These are phyloP conservation scores for Talaromyces wortmannii DNA, from an alignment of 495 filamentous ascomycete genomes.

Conservation along the genomic window DNA sequence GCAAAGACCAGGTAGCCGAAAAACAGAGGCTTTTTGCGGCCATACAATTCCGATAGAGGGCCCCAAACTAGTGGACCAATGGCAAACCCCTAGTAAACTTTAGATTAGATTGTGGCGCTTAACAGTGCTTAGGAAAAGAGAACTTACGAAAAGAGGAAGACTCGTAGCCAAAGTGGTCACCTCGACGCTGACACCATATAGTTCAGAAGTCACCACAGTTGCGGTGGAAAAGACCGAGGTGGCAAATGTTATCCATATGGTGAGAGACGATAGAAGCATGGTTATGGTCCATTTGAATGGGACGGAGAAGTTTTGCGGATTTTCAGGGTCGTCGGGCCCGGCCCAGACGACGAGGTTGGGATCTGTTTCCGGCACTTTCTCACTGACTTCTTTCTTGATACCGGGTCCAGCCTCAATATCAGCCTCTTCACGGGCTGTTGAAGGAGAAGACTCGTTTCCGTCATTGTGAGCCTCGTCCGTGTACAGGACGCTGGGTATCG, in stretches of 20 bases:
- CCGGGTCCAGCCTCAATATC: background rate
- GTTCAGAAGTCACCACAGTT: constrained; percentile 36
- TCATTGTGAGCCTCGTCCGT: background rate
- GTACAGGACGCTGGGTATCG: background rate
- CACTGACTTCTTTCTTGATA: background rate
- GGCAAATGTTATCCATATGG: constrained; percentile 53
- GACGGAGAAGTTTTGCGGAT: constrained; percentile 62
- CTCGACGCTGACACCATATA: constrained; percentile 45
- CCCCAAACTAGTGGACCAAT: constrained; percentile 49
- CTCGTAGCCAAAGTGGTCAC: constrained; percentile 51
- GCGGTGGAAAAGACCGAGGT: constrained; percentile 55
- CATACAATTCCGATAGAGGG: constrained; percentile 51
- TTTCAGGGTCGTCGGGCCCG: constrained; percentile 55
- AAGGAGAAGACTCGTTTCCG: background rate
- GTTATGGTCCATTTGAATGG: constrained; percentile 66
- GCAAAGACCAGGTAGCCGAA: constrained; percentile 47
- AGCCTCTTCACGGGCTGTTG: background rate
- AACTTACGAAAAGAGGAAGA: constrained; percentile 43
- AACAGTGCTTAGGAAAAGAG: too few species aligned
- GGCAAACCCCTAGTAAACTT: constrained; percentile 39
- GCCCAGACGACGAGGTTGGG: constrained; percentile 38
- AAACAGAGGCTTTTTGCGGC: constrained; percentile 50
- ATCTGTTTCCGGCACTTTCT: constrained; percentile 18
- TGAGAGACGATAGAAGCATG: constrained; percentile 49
- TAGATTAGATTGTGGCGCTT: background rate